Evolutionary conservation across 108 stramenopile genomes (phyloP).

Genomic region (Skeletonema grethae): DNA sequence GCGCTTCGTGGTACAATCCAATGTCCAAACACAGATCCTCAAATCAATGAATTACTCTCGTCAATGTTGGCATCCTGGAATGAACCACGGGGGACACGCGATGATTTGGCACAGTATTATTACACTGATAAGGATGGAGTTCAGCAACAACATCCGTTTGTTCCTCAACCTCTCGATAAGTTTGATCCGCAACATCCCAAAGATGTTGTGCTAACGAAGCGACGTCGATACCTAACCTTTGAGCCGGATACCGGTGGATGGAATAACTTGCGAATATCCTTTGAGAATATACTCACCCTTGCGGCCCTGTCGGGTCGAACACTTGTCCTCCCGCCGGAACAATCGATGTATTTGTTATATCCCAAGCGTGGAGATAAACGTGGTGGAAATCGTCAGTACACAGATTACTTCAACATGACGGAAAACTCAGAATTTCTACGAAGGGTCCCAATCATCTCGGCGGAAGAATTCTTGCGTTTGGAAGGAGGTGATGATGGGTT

Average conservation of each 20-base stretch:
- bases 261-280: conserved; percentile 81
- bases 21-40: conserved; percentile 32
- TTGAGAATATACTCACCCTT: conserved; percentile 79
- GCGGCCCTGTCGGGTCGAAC: conserved; percentile 83
- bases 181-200: neutral
- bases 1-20: conserved; percentile 53
- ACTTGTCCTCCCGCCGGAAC: conserved; percentile 84
- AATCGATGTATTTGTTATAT: conserved; percentile 71
- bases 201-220: neutral
- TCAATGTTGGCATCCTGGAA: conserved; percentile 77
- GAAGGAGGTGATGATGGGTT: conserved; percentile 48
- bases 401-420: conserved; percentile 36
- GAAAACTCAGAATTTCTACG: conserved; percentile 49
- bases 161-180: conserved; percentile 24
- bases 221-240: conserved; percentile 60
- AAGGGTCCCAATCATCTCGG: conserved; percentile 59
- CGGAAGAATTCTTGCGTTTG: conserved; percentile 57
- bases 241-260: conserved; percentile 80
- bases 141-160: conserved; percentile 29
- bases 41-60: conserved; percentile 17
- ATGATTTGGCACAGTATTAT: conserved; percentile 49
- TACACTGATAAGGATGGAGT: conserved; percentile 20
- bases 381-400: conserved; percentile 44
- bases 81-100: conserved; percentile 62
- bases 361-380: conserved; percentile 41